phyloP scores from a whole-genome alignment of 2,329 filamentous ascomycete species.

The Conoideocrella luteorostrata region DNA sequence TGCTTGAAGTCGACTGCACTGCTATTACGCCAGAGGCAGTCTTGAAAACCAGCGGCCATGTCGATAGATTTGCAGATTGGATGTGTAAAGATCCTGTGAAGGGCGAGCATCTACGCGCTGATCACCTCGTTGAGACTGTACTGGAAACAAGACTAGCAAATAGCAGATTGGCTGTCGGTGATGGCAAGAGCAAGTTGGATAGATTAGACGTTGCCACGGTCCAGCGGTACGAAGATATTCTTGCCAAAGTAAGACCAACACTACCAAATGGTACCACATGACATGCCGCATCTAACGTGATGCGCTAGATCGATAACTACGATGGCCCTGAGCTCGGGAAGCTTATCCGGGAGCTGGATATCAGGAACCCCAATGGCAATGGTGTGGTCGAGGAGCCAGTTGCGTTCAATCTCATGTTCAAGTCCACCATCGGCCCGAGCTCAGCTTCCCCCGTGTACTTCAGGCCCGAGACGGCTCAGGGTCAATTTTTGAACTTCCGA shows the following conservation, averaged over 20 bases:
- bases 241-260: no score
- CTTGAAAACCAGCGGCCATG: conserved; percentile 62
- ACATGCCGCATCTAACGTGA: no score
- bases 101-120: conserved; percentile 92
- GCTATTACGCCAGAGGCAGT: conserved; percentile 64
- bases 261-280: no score
- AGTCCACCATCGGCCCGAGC: conserved; percentile 88
- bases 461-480: conserved; percentile 92
- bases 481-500: conserved; percentile 94
- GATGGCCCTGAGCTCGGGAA: conserved; percentile 77
- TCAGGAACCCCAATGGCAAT: conserved; percentile 79
- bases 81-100: conserved; percentile 92
- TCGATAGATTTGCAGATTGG: conserved; percentile 67
- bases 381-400: conserved; percentile 73
- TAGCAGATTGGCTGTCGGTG: no score
- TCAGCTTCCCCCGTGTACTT: conserved; percentile 80
- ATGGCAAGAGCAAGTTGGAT: no score
- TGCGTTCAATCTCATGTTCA: conserved; percentile 98
- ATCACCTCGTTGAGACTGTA: conserved; percentile 92
- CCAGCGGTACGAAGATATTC: no score
- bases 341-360: conserved; percentile 84
- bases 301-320: conserved; percentile 99
- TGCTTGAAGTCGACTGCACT: conserved; percentile 57
- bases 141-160: conserved; percentile 65
- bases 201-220: no score